Base-by-base conservation (phyloP, 2,329 filamentous ascomycete genomes). In the Exophiala dermatitidis region DNA sequence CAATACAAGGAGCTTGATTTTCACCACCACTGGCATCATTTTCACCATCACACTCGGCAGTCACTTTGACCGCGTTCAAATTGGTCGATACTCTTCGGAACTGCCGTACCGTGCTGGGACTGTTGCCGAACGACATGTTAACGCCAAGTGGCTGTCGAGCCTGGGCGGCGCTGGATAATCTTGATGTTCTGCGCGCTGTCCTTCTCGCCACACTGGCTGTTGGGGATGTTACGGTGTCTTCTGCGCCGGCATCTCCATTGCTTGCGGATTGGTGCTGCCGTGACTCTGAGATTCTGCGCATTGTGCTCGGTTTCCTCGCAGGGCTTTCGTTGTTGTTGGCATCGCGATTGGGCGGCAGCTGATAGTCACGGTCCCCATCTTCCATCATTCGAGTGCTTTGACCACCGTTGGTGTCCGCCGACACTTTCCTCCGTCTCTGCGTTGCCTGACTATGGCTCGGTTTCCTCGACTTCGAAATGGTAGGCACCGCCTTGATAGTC, bases 51-150 rank as follows among this genome's bases (percentile, higher is more conserved):
- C 33, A 28, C 28, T 49, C 47, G 12, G 46, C 19, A 12, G 74
- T 75, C 46, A 72, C 30, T 10, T 42, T 76, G 82, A 3, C 38
- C 12, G 10, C 9, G 38, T 5, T 28, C 19, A 28, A 26, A 9
- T 62, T 77, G 75, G 74, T 63, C 88, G 90, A 93, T 0, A 95
- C 89, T 28, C 91, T 83, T 59, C 88, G 87, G 74, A 96, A 97
- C 48, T 95, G 84, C 50, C 90, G 85, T 61, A 95, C 88, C 10
- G 90, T 95, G 1, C 91, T 96, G 1, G 88, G 88, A 5, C 85
- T 86, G 69, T 97, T 97, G 48, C 91, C 93, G 71, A 94, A 97
- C 4, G 86, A 94, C 76, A 95, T 84, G 65, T 97, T 89, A 1
- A 93, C 80, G 51, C 90, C 89, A 1, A 96, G 77, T 0, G 91